Conservation (phyloP, 2,329 filamentous ascomycete genomes). For the Calonectria honghensis region DNA sequence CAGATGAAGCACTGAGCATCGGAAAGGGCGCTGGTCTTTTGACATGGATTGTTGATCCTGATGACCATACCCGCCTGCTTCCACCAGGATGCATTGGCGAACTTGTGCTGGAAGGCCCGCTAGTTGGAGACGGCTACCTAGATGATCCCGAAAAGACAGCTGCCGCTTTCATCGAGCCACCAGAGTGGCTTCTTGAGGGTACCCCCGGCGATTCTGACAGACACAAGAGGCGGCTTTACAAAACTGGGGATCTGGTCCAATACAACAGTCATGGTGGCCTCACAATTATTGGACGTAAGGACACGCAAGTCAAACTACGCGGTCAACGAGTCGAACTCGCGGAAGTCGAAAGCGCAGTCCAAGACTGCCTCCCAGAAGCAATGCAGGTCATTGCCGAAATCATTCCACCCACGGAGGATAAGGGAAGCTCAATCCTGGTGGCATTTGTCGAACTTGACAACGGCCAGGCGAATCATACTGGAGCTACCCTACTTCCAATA, state of each 20-base stretch:
- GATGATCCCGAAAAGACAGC: slow-evolving; percentile 60
- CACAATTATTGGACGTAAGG: slow-evolving; percentile 54
- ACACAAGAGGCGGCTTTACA: slow-evolving; percentile 58
- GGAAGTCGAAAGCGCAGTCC: slow-evolving; percentile 36
- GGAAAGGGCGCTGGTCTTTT: slow-evolving; percentile 28
- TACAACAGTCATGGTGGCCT: slow-evolving; percentile 64
- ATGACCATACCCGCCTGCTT: slow-evolving; percentile 46
- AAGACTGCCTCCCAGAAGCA: background rate
- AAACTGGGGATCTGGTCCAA: slow-evolving; percentile 68
- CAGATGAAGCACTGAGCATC: slow-evolving; percentile 12
- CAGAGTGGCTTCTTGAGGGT: slow-evolving; percentile 58
- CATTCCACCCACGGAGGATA: background rate
- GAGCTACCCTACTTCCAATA: background rate
- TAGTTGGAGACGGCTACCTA: slow-evolving; percentile 70
- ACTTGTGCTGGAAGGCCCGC: slow-evolving; percentile 66
- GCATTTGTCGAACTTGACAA: slow-evolving; percentile 8
- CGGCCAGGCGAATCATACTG: background rate
- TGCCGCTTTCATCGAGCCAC: slow-evolving; percentile 58
- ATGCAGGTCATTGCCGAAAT: slow-evolving; percentile 11
- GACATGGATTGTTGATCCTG: slow-evolving; percentile 52
- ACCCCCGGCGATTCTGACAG: slow-evolving; percentile 14
- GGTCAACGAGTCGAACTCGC: slow-evolving; percentile 42
- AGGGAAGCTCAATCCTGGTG: background rate
- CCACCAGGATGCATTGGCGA: slow-evolving; percentile 64
- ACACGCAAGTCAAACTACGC: slow-evolving; percentile 42